Conservation (phyloP, 164 flowering plant species). For the Akebia trifoliata region DNA sequence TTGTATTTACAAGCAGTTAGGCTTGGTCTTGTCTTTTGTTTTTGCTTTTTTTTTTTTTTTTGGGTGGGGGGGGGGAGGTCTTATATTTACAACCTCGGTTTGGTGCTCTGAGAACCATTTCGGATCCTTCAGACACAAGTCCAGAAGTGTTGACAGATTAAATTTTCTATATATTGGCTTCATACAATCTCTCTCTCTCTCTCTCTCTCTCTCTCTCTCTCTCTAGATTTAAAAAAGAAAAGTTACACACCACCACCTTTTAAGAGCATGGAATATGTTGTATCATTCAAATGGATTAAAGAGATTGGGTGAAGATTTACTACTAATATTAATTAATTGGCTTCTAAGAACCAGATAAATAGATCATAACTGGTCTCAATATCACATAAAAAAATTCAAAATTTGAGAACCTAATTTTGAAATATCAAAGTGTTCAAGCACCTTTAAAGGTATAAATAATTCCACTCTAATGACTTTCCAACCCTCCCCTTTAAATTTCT, state of each 20-base stretch:
- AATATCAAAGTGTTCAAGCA: too few relatives aligned
- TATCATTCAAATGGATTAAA: slow-evolving; percentile 4
- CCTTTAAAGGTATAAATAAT: too few relatives aligned
- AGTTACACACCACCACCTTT: not conserved
- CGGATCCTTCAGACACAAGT: slow-evolving; percentile 28
- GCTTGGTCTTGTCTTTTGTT: not conserved
- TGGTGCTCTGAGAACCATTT: slow-evolving; percentile 27
- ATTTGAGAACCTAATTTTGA: too few relatives aligned
- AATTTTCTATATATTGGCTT: slow-evolving; percentile 6
- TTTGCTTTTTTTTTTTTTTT: slow-evolving; percentile 7
- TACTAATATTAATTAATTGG: too few relatives aligned
- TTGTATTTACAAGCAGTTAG: not conserved
- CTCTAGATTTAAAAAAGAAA: not conserved
- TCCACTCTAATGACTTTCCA: too few relatives aligned
- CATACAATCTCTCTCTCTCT: not conserved
- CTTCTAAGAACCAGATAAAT: too few relatives aligned
- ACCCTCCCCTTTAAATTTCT: too few relatives aligned
- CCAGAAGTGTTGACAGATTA: slow-evolving; percentile 16
- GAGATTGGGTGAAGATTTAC: not conserved
- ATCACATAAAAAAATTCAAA: too few relatives aligned
- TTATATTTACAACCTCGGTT: slow-evolving; percentile 44
- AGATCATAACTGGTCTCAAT: too few relatives aligned
- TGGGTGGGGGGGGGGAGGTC: too few relatives aligned
- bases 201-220: slow-evolving; percentile 1
- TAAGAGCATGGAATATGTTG: not conserved